Conservation (phyloP, 23 red algal genomes). For the Gracilariopsis chorda region DNA sequence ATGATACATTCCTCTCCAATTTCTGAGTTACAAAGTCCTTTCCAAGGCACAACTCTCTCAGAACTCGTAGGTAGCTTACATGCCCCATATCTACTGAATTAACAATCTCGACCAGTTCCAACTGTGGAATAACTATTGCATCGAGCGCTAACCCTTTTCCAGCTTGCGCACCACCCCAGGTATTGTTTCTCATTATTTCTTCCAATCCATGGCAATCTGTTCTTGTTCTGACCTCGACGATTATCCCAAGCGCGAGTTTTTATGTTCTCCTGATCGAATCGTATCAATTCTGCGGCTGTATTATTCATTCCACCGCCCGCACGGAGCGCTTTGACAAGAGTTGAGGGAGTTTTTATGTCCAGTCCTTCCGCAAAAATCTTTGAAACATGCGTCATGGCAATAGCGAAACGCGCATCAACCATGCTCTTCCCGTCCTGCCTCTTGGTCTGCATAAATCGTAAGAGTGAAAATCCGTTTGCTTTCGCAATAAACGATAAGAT, state of each 20-base stretch:
- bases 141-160: neutral
- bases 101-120: neutral
- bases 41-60: neutral
- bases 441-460: neutral
- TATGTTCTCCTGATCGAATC: neutral
- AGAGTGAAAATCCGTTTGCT: neutral
- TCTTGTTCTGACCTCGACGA: neutral
- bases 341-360: neutral
- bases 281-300: slow-evolving; percentile 14
- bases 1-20: neutral
- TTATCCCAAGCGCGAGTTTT: neutral
- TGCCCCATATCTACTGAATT: neutral
- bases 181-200: neutral
- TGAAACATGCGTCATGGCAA: neutral
- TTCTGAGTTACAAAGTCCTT: neutral
- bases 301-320: neutral
- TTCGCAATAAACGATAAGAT: neutral
- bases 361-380: neutral
- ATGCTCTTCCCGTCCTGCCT: slow-evolving; percentile 18
- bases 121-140: neutral
- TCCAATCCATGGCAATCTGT: neutral
- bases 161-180: neutral
- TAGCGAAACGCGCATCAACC: slow-evolving; percentile 35
- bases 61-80: neutral
- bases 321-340: neutral